These are phyloP conservation scores for Pulveroboletus ravenelii DNA, from an alignment of 768 basidiomycete species.

Conservation along the genomic window DNA sequence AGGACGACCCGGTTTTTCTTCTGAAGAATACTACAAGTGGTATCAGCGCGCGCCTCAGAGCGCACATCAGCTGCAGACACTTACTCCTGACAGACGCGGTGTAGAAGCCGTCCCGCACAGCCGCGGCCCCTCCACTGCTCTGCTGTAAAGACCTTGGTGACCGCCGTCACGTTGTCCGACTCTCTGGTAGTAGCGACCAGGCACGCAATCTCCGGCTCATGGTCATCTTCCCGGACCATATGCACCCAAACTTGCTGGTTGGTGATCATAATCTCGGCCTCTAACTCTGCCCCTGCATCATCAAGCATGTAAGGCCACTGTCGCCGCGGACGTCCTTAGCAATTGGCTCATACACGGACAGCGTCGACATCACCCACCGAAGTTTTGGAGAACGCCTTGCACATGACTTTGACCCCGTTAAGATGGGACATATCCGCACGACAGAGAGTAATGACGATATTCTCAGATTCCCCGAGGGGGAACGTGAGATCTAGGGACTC, in stretches of 20 bases:
- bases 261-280: constrained; percentile 48
- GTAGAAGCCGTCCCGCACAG: constrained; percentile 42
- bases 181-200: constrained; percentile 68
- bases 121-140: constrained; percentile 46
- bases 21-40: constrained; percentile 27
- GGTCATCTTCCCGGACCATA: constrained; percentile 28
- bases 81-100: no score
- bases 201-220: constrained; percentile 46
- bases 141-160: constrained; percentile 71
- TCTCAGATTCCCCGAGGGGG: not conserved
- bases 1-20: constrained; percentile 41
- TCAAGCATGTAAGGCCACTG: constrained; percentile 56
- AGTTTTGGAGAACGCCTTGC: constrained; percentile 51
- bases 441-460: constrained; percentile 28
- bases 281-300: constrained; percentile 37
- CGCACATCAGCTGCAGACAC: not conserved
- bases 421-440: constrained; percentile 32
- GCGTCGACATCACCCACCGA: constrained; percentile 41
- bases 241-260: constrained; percentile 58
- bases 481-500: not conserved
- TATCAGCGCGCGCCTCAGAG: constrained; percentile 1
- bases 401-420: constrained; percentile 39
- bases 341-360: no score
- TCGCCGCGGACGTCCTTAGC: not conserved
- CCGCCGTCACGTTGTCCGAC: constrained; percentile 50